Percentiles rank a stretch among this genome's conserved stretches.
phyloP scores from a whole-genome alignment of 768 basidiomycete species.

The Lyophyllum semitale region DNA sequence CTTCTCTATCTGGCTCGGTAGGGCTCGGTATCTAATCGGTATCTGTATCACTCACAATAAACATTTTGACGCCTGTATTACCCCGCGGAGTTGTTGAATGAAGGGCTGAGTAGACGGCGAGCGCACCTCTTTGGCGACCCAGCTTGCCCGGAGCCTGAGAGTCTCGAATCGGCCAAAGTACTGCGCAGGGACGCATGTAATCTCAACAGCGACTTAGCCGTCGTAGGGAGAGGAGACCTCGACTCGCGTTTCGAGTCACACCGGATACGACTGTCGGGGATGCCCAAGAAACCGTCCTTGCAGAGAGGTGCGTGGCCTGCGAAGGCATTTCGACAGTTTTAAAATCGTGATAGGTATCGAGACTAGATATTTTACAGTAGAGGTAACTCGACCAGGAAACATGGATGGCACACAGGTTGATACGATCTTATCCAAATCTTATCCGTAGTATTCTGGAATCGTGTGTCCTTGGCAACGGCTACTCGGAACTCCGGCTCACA shows the following conservation, averaged over 20 bases:
- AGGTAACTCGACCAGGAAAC: slow-evolving; percentile 45
- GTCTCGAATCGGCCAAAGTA: slow-evolving; percentile 62
- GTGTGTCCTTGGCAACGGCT: too few relatives aligned
- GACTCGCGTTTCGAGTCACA: slow-evolving; percentile 52
- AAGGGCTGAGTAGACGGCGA: too few relatives aligned
- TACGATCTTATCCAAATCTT: slow-evolving; percentile 54
- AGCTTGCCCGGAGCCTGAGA: slow-evolving; percentile 70
- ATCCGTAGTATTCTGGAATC: slow-evolving; percentile 25
- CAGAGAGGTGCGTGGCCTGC: slow-evolving; percentile 54
- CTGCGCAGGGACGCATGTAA: slow-evolving; percentile 66
- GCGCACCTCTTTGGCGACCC: slow-evolving; percentile 58
- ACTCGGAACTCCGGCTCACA: too few relatives aligned
- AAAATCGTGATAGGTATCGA: slow-evolving; percentile 46
- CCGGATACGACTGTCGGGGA: slow-evolving; percentile 46
- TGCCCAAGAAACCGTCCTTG: slow-evolving; percentile 46
- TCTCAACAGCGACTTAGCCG: slow-evolving; percentile 31
- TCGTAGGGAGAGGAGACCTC: slow-evolving; percentile 26
- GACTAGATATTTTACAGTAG: slow-evolving; percentile 31
- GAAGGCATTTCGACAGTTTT: slow-evolving; percentile 34
- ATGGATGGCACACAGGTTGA: slow-evolving; percentile 61
- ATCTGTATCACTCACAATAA: slow-evolving; percentile 76
- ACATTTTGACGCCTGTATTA: slow-evolving; percentile 43
- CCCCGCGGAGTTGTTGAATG: not conserved
- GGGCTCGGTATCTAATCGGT: slow-evolving; percentile 54
- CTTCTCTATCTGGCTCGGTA: slow-evolving; percentile 49